Evolutionary conservation across 2,329 filamentous ascomycete species (phyloP), one percentile per base, ranked within the genome.

Genomic region (Hypoxylon sp.): DNA sequence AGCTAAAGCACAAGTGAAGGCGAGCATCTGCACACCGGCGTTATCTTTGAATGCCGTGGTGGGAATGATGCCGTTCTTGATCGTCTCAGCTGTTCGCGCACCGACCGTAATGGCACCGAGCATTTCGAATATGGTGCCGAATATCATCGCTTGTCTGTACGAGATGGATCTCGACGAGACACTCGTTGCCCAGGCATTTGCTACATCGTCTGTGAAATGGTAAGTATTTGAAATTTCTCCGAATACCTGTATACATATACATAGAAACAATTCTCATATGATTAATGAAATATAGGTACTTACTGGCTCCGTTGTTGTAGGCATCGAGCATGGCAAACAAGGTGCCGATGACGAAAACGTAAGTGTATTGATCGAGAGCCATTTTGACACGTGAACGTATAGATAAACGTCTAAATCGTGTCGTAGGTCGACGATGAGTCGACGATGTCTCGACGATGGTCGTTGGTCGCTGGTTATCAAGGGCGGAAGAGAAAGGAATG

Each of bases 101-200:
- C 89, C 90, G 69, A 91, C 89, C 3, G 87, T 83, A 73, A 92
- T 82, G 69, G 90, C 90, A 50, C 90, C 90, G 50, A 88, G 79
- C 79, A 92, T 83, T 78, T 93, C 90, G 79, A 92, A 92, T 68
- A 92, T 79, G 50, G 87, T 85, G 51, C 89, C 87, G 51, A 91
- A 81, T 34, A 90, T 73, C 88, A 91, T 91, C 70, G 89, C 91
- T 80, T 90, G 88, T 72, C 87, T 80, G 81, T 93, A 91, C 1
- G 89, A 84, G 75, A 93, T 84, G 71, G 92, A 94, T 59, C 92
- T 83, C n/a, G 92, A 94, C 19, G 92, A 94, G 65, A 94, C 91
- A 75, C 88, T 91, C 73, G 92, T 94, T 6, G 92, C 92, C 90
- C 91, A 94, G 55, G 92, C 83, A 81, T 95, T 95, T 76, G 92